Evolutionary conservation across 73 alveolate species (phyloP), one percentile per base, ranked within the genome.

Genomic region (Halteria grandinella): DNA sequence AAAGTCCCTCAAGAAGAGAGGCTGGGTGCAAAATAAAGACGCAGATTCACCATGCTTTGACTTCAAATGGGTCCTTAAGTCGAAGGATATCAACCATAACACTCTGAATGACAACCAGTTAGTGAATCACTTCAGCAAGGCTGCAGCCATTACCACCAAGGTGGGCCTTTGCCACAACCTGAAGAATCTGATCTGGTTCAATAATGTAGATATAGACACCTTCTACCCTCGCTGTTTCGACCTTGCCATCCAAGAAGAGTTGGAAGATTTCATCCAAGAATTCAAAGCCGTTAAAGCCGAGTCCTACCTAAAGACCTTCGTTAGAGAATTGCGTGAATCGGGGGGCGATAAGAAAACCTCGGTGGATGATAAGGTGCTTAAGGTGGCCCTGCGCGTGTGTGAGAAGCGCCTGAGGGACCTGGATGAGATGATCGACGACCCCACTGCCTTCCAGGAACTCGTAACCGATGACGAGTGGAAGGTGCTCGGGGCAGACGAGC

Each of bases 191-290:
- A 85, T 91, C 0, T 97, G 97, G 96, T 92, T 85, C 78, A 78
- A 88, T 52, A 91, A 89, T 81, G 98, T 95, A 36, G 97, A 95
- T 78, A 87, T 91, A 12, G 97, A 97, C 80, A 89, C 96, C 24
- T 97, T 97, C 83, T 97, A 85, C 66, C 99, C 99, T 33, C 79
- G 98, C 59, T 93, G 98, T 34, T 95, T 83, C 81, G 99, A 97
- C 77, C 69, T 95, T 47, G 72, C 93, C 31, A 97, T 93, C 50
- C 86, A 87, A 54, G 96, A 89, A 45, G 98, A 97, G 47, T 70
- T 80, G 21, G 98, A 95, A 70, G 98, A 95, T 77, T 97, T 95
- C 69, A 73, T 87, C 21, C 94, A 87, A 70, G 98, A 97, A 39
- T 97, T 95, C 63, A 95, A 97, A 45, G 83, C 87, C 0, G 77